Evolutionary conservation across 1,284 basidiomycete species (phyloP), one percentile per base, ranked within the genome.

Genomic region (Tilletiopsis washingtonensis): DNA sequence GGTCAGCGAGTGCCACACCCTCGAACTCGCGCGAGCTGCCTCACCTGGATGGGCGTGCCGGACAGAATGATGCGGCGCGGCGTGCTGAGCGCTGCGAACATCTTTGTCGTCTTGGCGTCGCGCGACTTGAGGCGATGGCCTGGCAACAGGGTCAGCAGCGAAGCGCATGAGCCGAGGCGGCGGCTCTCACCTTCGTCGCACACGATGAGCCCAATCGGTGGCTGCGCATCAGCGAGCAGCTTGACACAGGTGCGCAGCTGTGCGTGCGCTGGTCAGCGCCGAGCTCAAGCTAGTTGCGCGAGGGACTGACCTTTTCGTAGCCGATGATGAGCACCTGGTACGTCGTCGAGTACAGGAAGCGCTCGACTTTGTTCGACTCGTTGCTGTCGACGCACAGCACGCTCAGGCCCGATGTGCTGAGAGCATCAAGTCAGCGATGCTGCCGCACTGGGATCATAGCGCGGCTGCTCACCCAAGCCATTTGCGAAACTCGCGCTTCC

Each of bases 181-280:
- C n/a, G n/a, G n/a, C n/a, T n/a, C n/a, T n/a, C n/a, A 1, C 91
- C 89, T 79, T 99, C 94, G 69, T 99, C 94, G 64, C 93, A 97
- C 25, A 99, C 81, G 54, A 99, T 85, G 1, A 99, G 77, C 5
- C 87, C 94, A 59, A 99, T 87, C 1, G 86, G 84, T 9, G 91
- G 91, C 21, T 59, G 53, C 1, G 66, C 63, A 7, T 56, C 46
- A 23, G 64, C 57, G 46, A 69, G 53, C 4, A 58, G 47, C 21
- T 62, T 51, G 23, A 64, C 60, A 43, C 61, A 64, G 37, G 62
- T 68, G 19, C 32, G 69, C 38, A 78, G 58, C 17, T 69, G 23
- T 51, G 12, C 25, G 48, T 27, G n/a, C 3, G 23, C 17, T n/a
- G 20, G 6, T 15, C 5, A 36, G 19, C 43, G 37, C 19, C 20